Conservation (phyloP, 441 rosid species). For the Viola pubescens region DNA sequence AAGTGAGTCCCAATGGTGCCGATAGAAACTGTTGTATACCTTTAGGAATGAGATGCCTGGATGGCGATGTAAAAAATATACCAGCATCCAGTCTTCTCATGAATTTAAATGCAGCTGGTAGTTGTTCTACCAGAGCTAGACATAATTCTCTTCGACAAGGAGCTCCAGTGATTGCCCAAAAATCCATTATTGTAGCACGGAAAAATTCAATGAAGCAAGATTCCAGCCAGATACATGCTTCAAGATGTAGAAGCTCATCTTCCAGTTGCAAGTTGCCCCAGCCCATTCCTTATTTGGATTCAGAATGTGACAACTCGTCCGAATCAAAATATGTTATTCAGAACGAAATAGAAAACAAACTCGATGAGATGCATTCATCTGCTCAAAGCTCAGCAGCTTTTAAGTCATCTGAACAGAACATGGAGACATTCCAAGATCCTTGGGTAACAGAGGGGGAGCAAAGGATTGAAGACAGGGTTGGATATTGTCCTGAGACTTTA, state of each 20-base stretch:
- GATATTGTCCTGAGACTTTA: conserved; percentile 9
- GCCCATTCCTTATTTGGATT: conserved; percentile 1
- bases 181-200: conserved; percentile 4
- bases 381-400: background rate
- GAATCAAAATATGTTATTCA: conserved; percentile 1
- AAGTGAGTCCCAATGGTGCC: conserved; percentile 2
- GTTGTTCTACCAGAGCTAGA: conserved; percentile 14
- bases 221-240: conserved; percentile 11
- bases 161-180: conserved; percentile 8
- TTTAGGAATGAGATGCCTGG: conserved; percentile 16
- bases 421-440: conserved; percentile 4
- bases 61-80: conserved; percentile 1
- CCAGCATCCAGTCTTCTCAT: conserved; percentile 14
- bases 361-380: conserved; percentile 11
- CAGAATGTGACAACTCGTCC: conserved; percentile 7
- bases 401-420: conserved; percentile 3
- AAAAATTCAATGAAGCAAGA: conserved; percentile 14
- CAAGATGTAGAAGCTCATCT: conserved; percentile 16
- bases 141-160: conserved; percentile 13
- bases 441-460: conserved; percentile 3
- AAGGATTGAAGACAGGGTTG: conserved; percentile 2
- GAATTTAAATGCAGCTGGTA: conserved; percentile 8
- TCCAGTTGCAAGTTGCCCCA: conserved; percentile 13
- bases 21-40: conserved; percentile 12
- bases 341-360: conserved; percentile 11